These are phyloP conservation scores for Fusarium coicis DNA, from an alignment of 2,329 filamentous ascomycete genomes.

Conservation along the genomic window DNA sequence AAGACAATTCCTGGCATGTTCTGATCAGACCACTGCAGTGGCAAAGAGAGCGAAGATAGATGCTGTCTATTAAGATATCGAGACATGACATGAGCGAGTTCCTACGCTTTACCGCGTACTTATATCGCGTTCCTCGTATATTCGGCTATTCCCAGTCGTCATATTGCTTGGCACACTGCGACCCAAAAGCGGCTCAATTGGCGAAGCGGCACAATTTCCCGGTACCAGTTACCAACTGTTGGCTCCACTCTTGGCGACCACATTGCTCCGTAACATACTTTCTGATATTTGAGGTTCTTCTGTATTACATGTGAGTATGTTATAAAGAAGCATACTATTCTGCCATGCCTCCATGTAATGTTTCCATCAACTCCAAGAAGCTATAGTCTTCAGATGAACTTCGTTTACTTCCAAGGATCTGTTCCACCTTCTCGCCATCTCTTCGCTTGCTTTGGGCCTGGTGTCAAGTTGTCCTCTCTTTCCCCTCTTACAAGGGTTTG, in stretches of 20 bases:
- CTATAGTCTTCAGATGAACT: rapidly evolving
- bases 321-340: rapidly evolving
- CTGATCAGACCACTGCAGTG: rapidly evolving
- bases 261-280: not conserved
- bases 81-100: rapidly evolving
- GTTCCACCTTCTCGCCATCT: too few relatives aligned
- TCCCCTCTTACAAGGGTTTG: not conserved
- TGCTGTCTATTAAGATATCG: not conserved
- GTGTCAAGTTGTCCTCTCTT: not conserved
- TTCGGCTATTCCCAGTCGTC: not conserved
- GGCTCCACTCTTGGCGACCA: not conserved
- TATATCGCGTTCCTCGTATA: not conserved
- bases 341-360: not conserved
- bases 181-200: not conserved
- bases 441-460: not conserved
- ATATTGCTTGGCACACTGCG: not conserved
- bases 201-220: not conserved
- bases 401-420: not conserved
- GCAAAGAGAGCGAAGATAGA: too few relatives aligned
- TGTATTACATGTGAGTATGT: not conserved
- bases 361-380: rapidly evolving
- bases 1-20: not conserved
- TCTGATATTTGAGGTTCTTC: not conserved
- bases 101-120: not conserved
- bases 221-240: not conserved